Base-by-base conservation (phyloP, 2,329 filamentous ascomycete genomes). In the Balansia obtecta region DNA sequence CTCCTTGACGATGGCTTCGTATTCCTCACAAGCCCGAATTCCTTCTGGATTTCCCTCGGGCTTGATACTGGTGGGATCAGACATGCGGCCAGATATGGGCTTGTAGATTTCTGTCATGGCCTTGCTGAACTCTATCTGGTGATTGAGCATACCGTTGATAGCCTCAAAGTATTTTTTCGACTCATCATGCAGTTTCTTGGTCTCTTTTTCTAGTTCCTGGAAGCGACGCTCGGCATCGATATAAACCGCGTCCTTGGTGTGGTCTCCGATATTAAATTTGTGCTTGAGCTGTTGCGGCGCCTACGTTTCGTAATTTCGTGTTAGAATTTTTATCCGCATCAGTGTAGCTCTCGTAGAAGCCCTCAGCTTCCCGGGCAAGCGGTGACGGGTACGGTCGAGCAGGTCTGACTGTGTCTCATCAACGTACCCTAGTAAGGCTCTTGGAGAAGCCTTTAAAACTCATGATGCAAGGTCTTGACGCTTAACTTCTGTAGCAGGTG, bases 51-150 rank as follows among this genome's bases (percentile, higher is more conserved):
- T 97, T 50, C 89, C 89, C 68, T 95, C 85, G 43, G 84, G 74
- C 50, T 85, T 77, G 56, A 88, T 78, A 9, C 86, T 86, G 61
- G 90, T 85, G 10, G 93, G 93, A 68, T 98, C 93, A 44, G 91
- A 97, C 68, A 94, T 79, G 63, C 93, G 86, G 50, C 93, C 93
- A 50, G 91, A 96, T 61, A 98, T 98, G 58, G 93, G 93, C 67
- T 95, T 95, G 76, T 98, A 98, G 61, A 98, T 85, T 68, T 98
- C 93, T 56, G 86, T 85, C 74, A 95, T 91, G 57, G 90, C 88
- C 71, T 95, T 82, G 60, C 91, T 95, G 72, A 98, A 98, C 66
- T 95, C 91, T 69, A 98, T 97, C 73, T 98, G 93, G 71, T 97
- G 90, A 64, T 75, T 80, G 61, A 98, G 79, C 93, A 98, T 98